These are phyloP conservation scores for Huntiella abstrusa DNA, from an alignment of 2,329 filamentous ascomycete species.

Conservation along the genomic window DNA sequence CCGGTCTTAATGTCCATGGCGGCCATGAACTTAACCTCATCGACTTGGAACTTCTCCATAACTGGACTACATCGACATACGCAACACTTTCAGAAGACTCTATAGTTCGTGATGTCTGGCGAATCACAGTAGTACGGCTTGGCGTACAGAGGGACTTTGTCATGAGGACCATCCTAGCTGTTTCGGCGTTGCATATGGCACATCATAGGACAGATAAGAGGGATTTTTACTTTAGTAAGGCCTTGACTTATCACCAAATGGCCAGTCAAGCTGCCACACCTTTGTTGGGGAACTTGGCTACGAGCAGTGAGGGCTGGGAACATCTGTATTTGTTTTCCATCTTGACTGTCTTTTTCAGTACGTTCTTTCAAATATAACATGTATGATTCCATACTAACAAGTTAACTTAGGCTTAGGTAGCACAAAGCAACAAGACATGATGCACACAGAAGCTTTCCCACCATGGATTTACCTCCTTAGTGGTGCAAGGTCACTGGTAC, in stretches of 20 bases:
- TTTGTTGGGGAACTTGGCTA: constrained; percentile 14
- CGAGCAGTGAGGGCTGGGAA: constrained; percentile 14
- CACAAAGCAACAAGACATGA: constrained; percentile 16
- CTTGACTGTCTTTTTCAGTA: constrained; percentile 19
- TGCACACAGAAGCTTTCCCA: constrained; percentile 17
- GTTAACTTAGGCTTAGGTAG: constrained; percentile 14
- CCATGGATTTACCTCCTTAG: constrained; percentile 19
- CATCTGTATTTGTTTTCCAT: constrained; percentile 17
- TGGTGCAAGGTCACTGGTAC: constrained; percentile 16
- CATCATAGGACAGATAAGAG: constrained; percentile 8
- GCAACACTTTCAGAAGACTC: constrained; percentile 24
- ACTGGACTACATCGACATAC: constrained; percentile 30
- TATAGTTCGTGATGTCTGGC: constrained; percentile 25
- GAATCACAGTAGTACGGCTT: constrained; percentile 26
- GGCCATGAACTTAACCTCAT: constrained; percentile 19
- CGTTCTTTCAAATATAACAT: constrained; percentile 1
- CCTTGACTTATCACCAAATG: constrained; percentile 16
- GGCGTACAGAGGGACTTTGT: constrained; percentile 28
- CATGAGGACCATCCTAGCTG: constrained; percentile 28
- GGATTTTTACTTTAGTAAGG: constrained; percentile 11
- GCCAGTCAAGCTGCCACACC: constrained; percentile 16
- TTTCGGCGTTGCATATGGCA: constrained; percentile 31
- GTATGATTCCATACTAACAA: background rate
- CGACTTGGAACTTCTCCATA: constrained; percentile 34
- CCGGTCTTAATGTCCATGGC: constrained; percentile 4